These are phyloP conservation scores for Vigna nakashimae DNA, from an alignment of 306 rosid species.

Conservation along the genomic window DNA sequence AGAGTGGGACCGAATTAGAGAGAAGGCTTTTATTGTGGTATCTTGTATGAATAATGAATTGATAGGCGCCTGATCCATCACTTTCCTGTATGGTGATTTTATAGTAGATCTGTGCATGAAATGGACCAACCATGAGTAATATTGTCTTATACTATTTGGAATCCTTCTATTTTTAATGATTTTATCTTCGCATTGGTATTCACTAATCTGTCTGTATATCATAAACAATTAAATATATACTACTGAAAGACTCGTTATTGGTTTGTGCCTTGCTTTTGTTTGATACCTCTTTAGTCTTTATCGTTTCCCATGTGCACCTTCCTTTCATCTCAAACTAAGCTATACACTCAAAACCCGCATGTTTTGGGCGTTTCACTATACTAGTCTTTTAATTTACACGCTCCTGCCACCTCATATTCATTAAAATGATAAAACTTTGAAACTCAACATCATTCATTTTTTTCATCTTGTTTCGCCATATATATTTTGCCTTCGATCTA, in stretches of 20 bases:
- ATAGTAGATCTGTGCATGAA: slow-evolving; percentile 40
- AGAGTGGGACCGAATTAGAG: slow-evolving; percentile 43
- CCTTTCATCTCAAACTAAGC: slow-evolving; percentile 49
- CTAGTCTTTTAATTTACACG: slow-evolving; percentile 9
- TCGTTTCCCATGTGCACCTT: slow-evolving; percentile 53
- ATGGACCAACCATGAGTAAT: slow-evolving; percentile 45
- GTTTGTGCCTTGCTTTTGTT: slow-evolving; percentile 39
- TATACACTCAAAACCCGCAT: slow-evolving; percentile 15
- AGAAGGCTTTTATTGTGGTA: slow-evolving; percentile 45
- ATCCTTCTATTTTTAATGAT: slow-evolving; percentile 20
- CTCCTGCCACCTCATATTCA: not conserved
- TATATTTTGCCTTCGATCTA: not conserved
- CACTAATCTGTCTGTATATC: not conserved
- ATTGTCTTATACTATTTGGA: slow-evolving; percentile 50
- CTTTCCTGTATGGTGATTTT: slow-evolving; percentile 48
- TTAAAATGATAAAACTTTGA: not conserved
- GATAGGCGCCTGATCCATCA: slow-evolving; percentile 49
- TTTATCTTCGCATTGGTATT: not conserved
- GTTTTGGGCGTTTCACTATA: slow-evolving; percentile 10
- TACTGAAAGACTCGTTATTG: slow-evolving; percentile 19
- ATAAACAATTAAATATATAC: slow-evolving; percentile 4
- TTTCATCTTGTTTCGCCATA: not conserved
- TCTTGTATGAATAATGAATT: slow-evolving; percentile 39
- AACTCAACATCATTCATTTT: not conserved
- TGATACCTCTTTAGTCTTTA: slow-evolving; percentile 25